Percentiles rank a stretch among this genome's conserved stretches.
Evolutionary conservation across 2,329 filamentous ascomycete genomes (phyloP).

Genomic region (Sporothrix globosa): DNA sequence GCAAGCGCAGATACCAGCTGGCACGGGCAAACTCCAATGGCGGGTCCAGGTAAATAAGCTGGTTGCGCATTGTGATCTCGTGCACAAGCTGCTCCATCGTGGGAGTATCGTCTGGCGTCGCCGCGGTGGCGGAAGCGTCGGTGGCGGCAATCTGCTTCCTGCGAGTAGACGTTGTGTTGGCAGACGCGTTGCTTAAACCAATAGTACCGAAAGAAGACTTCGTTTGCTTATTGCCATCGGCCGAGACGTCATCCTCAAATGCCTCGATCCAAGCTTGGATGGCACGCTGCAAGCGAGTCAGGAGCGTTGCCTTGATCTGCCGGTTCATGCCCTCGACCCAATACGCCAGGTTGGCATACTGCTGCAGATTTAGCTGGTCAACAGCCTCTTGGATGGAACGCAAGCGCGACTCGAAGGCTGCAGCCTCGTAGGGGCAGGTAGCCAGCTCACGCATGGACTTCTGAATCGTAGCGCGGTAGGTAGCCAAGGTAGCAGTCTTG

Average conservation of each 20-base stretch:
- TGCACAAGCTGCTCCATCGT: conserved; percentile 75
- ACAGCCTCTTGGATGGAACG: conserved; percentile 89
- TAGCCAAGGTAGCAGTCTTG: conserved; percentile 78
- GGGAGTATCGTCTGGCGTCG: conserved; percentile 56
- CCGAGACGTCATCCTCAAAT: conserved; percentile 66
- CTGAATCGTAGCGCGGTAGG: conserved; percentile 79
- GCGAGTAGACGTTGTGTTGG: conserved; percentile 44
- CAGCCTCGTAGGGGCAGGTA: conserved; percentile 77
- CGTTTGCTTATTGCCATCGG: conserved; percentile 45
- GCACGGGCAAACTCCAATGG: conserved; percentile 89
- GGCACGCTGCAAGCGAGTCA: conserved; percentile 80
- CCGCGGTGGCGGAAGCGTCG: conserved; percentile 41
- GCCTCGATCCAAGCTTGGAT: conserved; percentile 84
- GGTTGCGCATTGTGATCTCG: conserved; percentile 96
- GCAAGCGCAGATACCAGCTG: conserved; percentile 90
- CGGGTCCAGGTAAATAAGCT: conserved; percentile 94
- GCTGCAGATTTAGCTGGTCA: conserved; percentile 94
- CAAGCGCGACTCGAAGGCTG: conserved; percentile 78
- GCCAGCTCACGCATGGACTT: conserved; percentile 82
- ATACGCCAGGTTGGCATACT: conserved; percentile 87
- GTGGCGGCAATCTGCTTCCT: conserved; percentile 49
- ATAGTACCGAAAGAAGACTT: conserved; percentile 33
- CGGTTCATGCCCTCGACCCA: conserved; percentile 90
- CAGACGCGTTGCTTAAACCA: neutral
- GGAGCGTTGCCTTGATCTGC: conserved; percentile 78